Base-by-base conservation (phyloP, 768 basidiomycete genomes). In the Lenzites betulinus region DNA sequence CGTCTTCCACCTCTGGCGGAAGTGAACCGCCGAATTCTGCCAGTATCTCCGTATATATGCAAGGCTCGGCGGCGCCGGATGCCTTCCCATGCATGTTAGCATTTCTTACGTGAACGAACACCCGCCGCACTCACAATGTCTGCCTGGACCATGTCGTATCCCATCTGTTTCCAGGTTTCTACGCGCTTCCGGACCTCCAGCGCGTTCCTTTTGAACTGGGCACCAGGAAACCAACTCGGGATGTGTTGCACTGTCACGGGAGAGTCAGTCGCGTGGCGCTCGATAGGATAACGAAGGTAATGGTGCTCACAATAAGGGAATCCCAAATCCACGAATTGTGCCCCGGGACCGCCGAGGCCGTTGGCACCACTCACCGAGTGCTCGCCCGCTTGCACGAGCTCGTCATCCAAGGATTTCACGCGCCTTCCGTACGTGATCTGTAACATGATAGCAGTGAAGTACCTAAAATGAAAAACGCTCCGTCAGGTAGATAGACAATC, bases 371-470 rank as follows among this genome's bases (percentile, higher is more conserved):
- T 43, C 1, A 52, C 56, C 6, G 62, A 57, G 28, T 55, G 54
- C n/a, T 71, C 67, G 1, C 64, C 67, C 16, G 66, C 38, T 1
- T 51, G 25, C 7, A 73, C 64, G 18, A 74, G 51, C 1, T 60
- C 57, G 61, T 76, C 75, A 15, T 75, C 53, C n/a, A 67, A n/a
- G 1, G 64, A 69, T 5, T 53, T 41, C 6, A 68, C 61, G 13
- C 61, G 48, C 49, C 70, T 69, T 4, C 75, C 75, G 53, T 74
- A 76, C 0, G 71, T 61, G 22, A 75, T 64, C 30, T 62, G 62
- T 7, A 75, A 59, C 16, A 74, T 67, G 2, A 30, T 60, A 0
- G 69, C 64, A 9, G 64, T 71, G 2, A 67, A 59, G 38, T 63
- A 70, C 20, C 71, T 73, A n/a, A 25, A 25, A 12, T 33, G 30